Evolutionary conservation across 129 eudicot genomes (phyloP), one percentile per base, ranked within the genome.

Genomic region (Logfia minima): DNA sequence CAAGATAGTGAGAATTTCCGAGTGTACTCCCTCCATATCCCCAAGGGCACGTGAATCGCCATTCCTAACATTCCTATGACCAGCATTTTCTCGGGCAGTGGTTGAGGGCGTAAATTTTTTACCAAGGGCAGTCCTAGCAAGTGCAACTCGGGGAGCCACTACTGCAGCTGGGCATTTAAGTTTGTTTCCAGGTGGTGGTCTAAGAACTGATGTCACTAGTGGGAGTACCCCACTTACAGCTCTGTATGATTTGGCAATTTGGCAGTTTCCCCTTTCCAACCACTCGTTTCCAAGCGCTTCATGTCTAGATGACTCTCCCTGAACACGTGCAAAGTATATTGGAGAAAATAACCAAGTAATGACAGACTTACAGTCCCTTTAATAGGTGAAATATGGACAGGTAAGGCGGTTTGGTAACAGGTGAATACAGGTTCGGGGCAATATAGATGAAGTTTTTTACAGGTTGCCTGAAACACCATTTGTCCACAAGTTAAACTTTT

Each of bases 141-240:
- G 93, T 48, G 98, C 93, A 29, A 96, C 98, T 84, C 96, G 72
- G 66, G 90, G 96, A 18, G 93, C 98, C 62, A 90, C 93, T 32
- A 92, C 70, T 5, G 98, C 96, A 1, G 88, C 89, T 35, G 93
- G 98, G 19, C 98, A 92, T 45, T 81, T 85, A 63, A 85, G 77
- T 83, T 85, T 92, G 39, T 90, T 75, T 61, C 93, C 98, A 21
- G 92, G 85, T 51, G 94, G 96, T 6, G 90, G 98, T 73, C 78
- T 88, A 56, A 90, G 85, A 79, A 84, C 83, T 8, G 86, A 80
- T 6, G 94, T 89, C 29, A 92, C 88, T 2, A 92, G 83, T 71
- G 96, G 94, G 77, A 92, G 81, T 31, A 90, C 86, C 28, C 73
- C 43, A 17, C 94, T 85, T 48, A 92, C 90, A 2, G 96, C 96